Evolutionary conservation across 2,329 filamentous ascomycete genomes (phyloP).

Genomic region (Drechslera avenae): DNA sequence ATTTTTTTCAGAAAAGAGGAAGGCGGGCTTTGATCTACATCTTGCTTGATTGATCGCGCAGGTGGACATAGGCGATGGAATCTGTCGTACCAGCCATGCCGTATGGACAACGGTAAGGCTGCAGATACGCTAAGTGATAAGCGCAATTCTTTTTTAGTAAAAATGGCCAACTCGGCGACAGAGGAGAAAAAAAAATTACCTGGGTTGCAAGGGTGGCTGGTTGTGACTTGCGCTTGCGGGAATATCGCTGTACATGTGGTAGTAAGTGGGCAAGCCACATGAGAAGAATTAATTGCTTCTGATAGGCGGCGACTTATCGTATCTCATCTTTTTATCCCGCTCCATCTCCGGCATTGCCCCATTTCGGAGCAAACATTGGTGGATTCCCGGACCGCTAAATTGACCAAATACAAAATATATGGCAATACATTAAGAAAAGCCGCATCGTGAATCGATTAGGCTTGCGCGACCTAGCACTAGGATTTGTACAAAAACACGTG

Average conservation of each 20-base stretch:
- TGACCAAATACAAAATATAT: too few relatives aligned
- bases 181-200: neutral
- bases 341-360: too few relatives aligned
- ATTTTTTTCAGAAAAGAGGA: too few relatives aligned
- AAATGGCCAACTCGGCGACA: neutral
- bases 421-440: neutral
- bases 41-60: neutral
- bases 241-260: neutral
- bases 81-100: neutral
- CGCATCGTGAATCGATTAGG: neutral
- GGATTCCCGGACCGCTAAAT: too few relatives aligned
- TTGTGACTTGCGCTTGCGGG: too few relatives aligned
- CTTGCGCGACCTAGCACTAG: slow-evolving; percentile 2
- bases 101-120: slow-evolving; percentile 9
- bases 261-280: too few relatives aligned
- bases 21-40: too few relatives aligned
- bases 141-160: neutral
- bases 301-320: too few relatives aligned
- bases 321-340: too few relatives aligned
- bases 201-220: too few relatives aligned
- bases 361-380: too few relatives aligned
- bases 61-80: neutral
- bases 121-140: slow-evolving; percentile 2
- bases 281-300: too few relatives aligned
- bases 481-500: slow-evolving; percentile 17